These are phyloP conservation scores for Phaffia australis DNA, from an alignment of 768 basidiomycete genomes.

Conservation along the genomic window DNA sequence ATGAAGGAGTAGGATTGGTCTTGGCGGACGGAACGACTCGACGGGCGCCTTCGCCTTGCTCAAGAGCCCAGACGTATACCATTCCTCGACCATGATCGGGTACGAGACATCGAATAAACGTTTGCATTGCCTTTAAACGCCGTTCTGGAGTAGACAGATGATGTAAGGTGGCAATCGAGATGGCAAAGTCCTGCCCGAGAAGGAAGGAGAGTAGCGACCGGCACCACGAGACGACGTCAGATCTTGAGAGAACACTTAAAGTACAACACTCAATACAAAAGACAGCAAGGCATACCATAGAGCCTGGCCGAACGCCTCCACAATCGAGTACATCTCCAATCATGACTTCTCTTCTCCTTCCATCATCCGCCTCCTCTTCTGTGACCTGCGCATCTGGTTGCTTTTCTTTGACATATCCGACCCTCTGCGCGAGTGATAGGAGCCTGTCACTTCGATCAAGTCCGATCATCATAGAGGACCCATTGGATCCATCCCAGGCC, in stretches of 20 bases:
- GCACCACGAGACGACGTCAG: not conserved
- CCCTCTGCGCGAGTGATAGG: constrained; percentile 59
- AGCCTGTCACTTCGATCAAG: constrained; percentile 73
- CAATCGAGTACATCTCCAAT: constrained; percentile 10
- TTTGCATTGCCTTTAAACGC: constrained; percentile 57
- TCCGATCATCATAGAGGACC: constrained; percentile 52
- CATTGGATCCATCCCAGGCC: constrained; percentile 50
- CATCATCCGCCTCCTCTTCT: constrained; percentile 23
- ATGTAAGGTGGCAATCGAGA: constrained; percentile 95
- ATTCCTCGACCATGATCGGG: constrained; percentile 63
- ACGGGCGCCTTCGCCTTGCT: constrained; percentile 68
- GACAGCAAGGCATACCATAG: constrained; percentile 35
- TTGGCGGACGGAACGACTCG: constrained; percentile 14
- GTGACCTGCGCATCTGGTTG: not conserved
- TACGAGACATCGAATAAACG: constrained; percentile 43
- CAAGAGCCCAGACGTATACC: constrained; percentile 94
- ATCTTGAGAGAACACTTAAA: constrained; percentile 41
- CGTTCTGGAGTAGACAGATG: constrained; percentile 75
- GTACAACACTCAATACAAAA: constrained; percentile 76
- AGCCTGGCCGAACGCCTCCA: constrained; percentile 19
- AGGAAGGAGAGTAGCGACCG: not conserved
- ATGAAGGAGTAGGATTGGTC: too few species aligned
- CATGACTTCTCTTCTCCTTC: not conserved
- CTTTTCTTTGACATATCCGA: constrained; percentile 39
- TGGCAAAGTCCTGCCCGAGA: constrained; percentile 71